A percentile compares a stretch with the other conserved stretches of the same genome.
These are phyloP conservation scores for Fusarium sp. DNA, from an alignment of 2,329 filamentous ascomycete genomes.

Conservation along the genomic window DNA sequence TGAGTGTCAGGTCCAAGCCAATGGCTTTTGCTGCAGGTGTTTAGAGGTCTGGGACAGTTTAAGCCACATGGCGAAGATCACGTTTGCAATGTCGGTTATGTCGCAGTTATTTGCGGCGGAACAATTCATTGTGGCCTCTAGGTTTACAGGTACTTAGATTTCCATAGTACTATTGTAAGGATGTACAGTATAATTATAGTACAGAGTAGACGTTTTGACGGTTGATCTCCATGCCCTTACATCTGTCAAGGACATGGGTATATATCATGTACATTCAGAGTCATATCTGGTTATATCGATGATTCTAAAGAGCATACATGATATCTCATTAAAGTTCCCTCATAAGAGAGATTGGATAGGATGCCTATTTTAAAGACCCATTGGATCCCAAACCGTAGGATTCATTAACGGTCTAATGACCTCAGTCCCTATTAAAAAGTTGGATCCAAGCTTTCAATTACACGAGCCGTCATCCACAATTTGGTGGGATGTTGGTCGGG, in stretches of 20 bases:
- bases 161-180: not conserved
- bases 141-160: not conserved
- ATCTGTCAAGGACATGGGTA: not conserved
- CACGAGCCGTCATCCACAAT: conserved; percentile 12
- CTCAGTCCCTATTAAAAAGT: conserved; percentile 7
- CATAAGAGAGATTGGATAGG: not conserved
- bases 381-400: not conserved
- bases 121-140: not conserved
- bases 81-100: not conserved
- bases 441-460: conserved; percentile 21
- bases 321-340: not conserved
- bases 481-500: conserved; percentile 25
- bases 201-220: not conserved
- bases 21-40: conserved; percentile 19
- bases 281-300: not conserved
- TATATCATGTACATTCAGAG: not conserved
- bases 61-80: conserved; percentile 18
- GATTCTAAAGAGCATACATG: not conserved
- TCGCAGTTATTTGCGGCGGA: not conserved
- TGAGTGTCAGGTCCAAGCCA: conserved; percentile 20
- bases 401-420: conserved; percentile 4
- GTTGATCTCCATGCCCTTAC: not conserved
- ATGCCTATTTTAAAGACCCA: not conserved
- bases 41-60: conserved; percentile 2
- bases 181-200: not conserved